Base-by-base conservation (phyloP, 768 basidiomycete genomes). In the Amanita fuliginea region DNA sequence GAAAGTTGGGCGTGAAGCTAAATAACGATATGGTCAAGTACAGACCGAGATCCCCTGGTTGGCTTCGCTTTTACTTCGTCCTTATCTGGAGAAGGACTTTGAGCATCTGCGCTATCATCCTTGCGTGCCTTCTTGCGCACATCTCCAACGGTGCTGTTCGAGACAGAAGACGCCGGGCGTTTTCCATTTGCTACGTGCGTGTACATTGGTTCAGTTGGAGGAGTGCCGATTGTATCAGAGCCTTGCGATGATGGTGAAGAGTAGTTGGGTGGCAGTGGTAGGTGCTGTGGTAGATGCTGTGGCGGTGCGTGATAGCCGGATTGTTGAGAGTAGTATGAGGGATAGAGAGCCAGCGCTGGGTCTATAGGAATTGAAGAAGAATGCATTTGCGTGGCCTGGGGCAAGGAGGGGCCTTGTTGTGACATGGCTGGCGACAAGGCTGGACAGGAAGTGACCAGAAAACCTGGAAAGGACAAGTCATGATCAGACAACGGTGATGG, bases 191-290 rank as follows among this genome's bases (percentile, higher is more conserved):
- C 56, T 54, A 78, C 75, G 11, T 67, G 64, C 5, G 71, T 68
- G 53, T 74, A 79, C 64, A 74, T 70, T 45, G 69, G 70, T 54
- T 87, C 86, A 4, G 77, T 76, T 3, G 81, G 83, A 0, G 85
- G 84, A 0, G 85, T 86, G 24, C 80, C 82, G 53, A 86, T 72
- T 16, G 81, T 74, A 56, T 88, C 84, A 8, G 87, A 89, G 54
- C 77, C 84, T 57, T 85, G 83, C 0, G 85, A 86, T 9, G 87
- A 87, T 10, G 87, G 86, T 0, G 87, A 86, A 4, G 86, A 82
- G 53, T 84, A 78, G 60, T 68, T 78, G 11, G 73, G 70, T 6
- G 76, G 71, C 35, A 83, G 62, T 8, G 76, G 63, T 33, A 82
- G 70, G 53, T 81, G 82, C 46, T 72, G 76, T 14, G 73, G 67